phyloP scores from a whole-genome alignment of 2,329 filamentous ascomycete genomes.

The Ceratocystis destructans region DNA sequence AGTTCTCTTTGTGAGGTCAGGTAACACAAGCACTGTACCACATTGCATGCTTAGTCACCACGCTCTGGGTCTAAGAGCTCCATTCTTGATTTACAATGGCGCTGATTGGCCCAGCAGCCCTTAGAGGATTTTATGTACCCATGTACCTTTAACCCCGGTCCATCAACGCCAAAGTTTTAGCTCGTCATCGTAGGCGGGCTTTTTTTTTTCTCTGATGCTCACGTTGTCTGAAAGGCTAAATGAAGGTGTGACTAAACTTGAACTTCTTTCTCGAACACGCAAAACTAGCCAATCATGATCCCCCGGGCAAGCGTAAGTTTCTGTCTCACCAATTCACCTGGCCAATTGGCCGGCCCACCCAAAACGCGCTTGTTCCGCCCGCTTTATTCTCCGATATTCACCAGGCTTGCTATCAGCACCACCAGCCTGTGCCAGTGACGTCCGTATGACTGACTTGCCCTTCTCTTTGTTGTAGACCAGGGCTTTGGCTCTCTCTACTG shows the following conservation, averaged over 20 bases:
- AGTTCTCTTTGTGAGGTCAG: too few species aligned
- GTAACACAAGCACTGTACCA: too few species aligned
- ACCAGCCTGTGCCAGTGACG: not conserved
- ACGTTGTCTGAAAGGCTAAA: not conserved
- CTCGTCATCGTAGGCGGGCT: constrained; percentile 1
- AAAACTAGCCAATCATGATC: constrained; percentile 9
- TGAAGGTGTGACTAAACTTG: not conserved
- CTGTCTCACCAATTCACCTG: not conserved
- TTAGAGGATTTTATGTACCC: not conserved
- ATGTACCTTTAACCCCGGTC: not conserved
- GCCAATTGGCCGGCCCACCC: not conserved
- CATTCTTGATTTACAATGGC: not conserved
- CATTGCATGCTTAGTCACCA: not conserved
- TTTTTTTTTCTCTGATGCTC: not conserved
- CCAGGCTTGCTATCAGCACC: not conserved
- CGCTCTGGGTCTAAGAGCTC: not conserved
- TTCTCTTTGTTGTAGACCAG: not conserved
- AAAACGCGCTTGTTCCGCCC: not conserved
- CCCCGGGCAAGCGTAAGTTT: constrained; percentile 18
- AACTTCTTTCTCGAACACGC: not conserved
- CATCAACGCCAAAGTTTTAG: not conserved
- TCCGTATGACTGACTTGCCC: not conserved
- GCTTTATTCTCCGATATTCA: not conserved
- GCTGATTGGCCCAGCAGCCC: not conserved
- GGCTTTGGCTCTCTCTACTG: constrained; percentile 13